Base-by-base conservation (phyloP, 169 alveolate genomes). In the Eimeria zaria region DNA sequence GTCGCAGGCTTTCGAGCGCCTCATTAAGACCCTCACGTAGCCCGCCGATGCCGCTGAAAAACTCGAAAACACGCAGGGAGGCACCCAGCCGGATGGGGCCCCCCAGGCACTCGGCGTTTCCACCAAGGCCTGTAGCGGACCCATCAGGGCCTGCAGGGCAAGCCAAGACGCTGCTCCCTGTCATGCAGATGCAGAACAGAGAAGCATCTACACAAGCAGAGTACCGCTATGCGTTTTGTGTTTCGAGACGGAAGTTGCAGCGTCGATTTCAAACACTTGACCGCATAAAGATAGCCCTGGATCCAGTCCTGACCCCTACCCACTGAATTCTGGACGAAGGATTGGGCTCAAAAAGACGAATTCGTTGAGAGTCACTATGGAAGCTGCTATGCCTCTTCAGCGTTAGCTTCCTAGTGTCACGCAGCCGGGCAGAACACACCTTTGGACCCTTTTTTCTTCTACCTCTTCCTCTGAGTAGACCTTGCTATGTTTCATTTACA, bases 41-140 rank as follows among this genome's bases (percentile, higher is more conserved):
- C 67, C 98, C 98, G 41, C 98, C 98, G 3, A 97, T 97, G 53
- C 98, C 98, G 80, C 98, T 96, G 83, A 97, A 97, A 55, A 97
- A 84, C 91, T 96, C 97, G 4, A 80, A 39, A 36, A 96, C 96
- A 48, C 74, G 80, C 96, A 84, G 85, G 33, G 93, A 67, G 33
- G 12, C 71, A 22, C 92, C 76, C 92, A 24, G 14, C 67, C 80
- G 22, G 41, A 18, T n/a, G 60, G 80, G 62, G 80, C 92, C 93
- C 46, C 64, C 74, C 30, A 51, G 36, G 80, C 30, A 44, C 18
- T 20, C 44, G 46, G 88, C 27, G 88, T 41, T n/a, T 36, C 62
- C 71, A 24, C 46, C 90, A 81, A 36, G 48, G 71, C 53, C 87
- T 69, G 80, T 33, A 36, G 48, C n/a, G 39, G 7, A 24, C 87